These are phyloP conservation scores for Yarrowia sp. DNA, from an alignment of 805 yeast genomes.

Conservation along the genomic window DNA sequence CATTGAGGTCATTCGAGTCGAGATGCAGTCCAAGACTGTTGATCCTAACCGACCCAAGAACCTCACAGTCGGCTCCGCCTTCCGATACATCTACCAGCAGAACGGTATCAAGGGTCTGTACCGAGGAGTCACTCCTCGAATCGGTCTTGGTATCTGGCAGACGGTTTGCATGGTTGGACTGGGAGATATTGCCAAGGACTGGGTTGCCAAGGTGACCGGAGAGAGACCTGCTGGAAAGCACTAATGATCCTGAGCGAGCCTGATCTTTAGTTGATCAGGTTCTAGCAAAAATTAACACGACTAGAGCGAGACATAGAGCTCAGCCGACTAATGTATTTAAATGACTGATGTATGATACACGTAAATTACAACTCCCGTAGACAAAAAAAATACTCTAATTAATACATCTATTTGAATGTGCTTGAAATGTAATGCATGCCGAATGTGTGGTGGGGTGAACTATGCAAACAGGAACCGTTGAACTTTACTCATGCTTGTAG, in stretches of 20 bases:
- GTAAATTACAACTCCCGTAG: not conserved
- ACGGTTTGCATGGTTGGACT: constrained; percentile 97
- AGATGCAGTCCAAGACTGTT: constrained; percentile 92
- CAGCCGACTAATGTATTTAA: constrained; percentile 17
- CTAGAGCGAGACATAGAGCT: constrained; percentile 25
- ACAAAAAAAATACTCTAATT: not conserved
- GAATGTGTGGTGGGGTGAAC: too few relatives aligned
- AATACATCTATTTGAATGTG: not conserved
- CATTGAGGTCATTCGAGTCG: constrained; percentile 94
- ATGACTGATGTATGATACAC: not conserved
- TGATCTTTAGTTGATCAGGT: too few relatives aligned
- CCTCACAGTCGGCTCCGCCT: constrained; percentile 70
- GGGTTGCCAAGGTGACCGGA: constrained; percentile 61
- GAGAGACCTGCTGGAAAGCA: constrained; percentile 49
- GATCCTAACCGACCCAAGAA: constrained; percentile 97
- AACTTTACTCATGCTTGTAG: not conserved
- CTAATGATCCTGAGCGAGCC: constrained; percentile 24
- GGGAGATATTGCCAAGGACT: constrained; percentile 87
- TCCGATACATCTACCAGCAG: constrained; percentile 75
- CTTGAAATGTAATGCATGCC: not conserved
- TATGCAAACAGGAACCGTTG: too few relatives aligned
- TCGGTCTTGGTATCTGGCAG: constrained; percentile 97
- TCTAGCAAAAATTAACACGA: constrained; percentile 1
- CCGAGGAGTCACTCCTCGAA: constrained; percentile 95
- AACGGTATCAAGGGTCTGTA: constrained; percentile 89